Conservation (phyloP, 1,284 basidiomycete genomes). For the Puccinia hordei region DNA sequence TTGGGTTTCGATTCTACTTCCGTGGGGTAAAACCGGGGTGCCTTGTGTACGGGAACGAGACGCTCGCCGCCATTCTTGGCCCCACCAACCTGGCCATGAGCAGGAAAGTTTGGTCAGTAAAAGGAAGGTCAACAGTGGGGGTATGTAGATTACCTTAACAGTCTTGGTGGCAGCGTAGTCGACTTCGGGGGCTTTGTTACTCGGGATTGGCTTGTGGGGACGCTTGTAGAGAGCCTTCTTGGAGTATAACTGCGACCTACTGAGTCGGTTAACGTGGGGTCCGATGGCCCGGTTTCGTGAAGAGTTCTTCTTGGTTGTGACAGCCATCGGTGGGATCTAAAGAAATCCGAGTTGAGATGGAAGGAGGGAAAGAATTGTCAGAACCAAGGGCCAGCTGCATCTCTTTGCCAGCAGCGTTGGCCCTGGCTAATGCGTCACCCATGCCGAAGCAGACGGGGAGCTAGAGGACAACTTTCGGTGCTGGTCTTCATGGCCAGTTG, state of each 20-base stretch:
- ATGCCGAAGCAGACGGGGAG: conserved; percentile 25
- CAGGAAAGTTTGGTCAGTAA: too few species aligned
- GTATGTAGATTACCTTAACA: conserved; percentile 62
- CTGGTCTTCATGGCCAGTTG: background rate
- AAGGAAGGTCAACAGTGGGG: background rate
- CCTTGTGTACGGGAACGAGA: conserved; percentile 79
- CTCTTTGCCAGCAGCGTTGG: conserved; percentile 50
- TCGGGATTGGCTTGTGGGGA: conserved; percentile 61
- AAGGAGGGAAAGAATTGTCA: conserved; percentile 15
- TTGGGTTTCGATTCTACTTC: conserved; percentile 88
- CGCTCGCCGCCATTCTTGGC: conserved; percentile 90
- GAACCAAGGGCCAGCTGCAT: conserved; percentile 51
- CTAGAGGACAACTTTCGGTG: background rate
- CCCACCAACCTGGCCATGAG: conserved; percentile 68
- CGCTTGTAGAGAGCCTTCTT: conserved; percentile 71
- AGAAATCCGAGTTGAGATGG: background rate
- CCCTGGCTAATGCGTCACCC: conserved; percentile 29
- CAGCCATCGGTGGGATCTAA: conserved; percentile 20
- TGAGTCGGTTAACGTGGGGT: conserved; percentile 79
- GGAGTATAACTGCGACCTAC: conserved; percentile 75
- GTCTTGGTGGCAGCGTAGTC: conserved; percentile 66
- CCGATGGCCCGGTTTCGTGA: conserved; percentile 83
- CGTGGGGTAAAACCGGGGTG: conserved; percentile 92
- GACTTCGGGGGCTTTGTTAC: conserved; percentile 72
- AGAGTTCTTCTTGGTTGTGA: conserved; percentile 29